Conservation (phyloP, 2,329 filamentous ascomycete genomes). For the Stagonosporopsis cucurbitacearum region DNA sequence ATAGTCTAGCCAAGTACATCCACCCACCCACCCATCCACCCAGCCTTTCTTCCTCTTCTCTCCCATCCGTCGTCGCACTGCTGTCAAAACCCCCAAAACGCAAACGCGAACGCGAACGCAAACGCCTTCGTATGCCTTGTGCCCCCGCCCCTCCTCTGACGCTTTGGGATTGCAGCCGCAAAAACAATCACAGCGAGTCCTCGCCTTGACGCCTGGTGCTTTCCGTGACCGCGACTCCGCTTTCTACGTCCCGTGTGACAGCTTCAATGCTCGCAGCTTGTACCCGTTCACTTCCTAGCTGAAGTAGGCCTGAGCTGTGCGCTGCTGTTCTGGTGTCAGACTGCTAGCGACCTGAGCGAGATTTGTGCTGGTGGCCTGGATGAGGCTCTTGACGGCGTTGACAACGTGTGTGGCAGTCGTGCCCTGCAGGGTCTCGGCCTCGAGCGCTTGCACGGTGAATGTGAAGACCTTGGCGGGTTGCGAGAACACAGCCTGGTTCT, state of each 20-base stretch:
- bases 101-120: constrained; percentile 5
- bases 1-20: constrained; percentile 23
- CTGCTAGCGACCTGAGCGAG: constrained; percentile 76
- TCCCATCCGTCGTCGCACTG: background rate
- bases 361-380: constrained; percentile 76
- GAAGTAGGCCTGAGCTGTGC: constrained; percentile 79
- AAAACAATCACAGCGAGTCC: background rate
- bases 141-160: constrained; percentile 5
- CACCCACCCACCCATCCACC: too few species aligned
- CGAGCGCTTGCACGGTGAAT: constrained; percentile 84
- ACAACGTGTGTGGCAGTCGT: constrained; percentile 81
- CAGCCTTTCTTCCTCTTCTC: too few species aligned
- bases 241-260: background rate
- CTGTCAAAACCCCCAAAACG: too few species aligned
- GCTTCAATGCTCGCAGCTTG: constrained; percentile 4
- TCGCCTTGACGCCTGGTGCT: background rate
- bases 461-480: constrained; percentile 84
- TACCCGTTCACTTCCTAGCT: constrained; percentile 54
- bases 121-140: constrained; percentile 15
- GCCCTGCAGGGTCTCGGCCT: constrained; percentile 87
- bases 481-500: constrained; percentile 79
- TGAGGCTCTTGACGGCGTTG: constrained; percentile 76
- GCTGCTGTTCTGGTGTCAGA: constrained; percentile 80
- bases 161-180: background rate
- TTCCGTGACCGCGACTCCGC: background rate